A percentile compares a stretch with the other conserved stretches of the same genome.
phyloP scores from a whole-genome alignment of 257 asterid genomes.

The Jacaranda mimosifolia region DNA sequence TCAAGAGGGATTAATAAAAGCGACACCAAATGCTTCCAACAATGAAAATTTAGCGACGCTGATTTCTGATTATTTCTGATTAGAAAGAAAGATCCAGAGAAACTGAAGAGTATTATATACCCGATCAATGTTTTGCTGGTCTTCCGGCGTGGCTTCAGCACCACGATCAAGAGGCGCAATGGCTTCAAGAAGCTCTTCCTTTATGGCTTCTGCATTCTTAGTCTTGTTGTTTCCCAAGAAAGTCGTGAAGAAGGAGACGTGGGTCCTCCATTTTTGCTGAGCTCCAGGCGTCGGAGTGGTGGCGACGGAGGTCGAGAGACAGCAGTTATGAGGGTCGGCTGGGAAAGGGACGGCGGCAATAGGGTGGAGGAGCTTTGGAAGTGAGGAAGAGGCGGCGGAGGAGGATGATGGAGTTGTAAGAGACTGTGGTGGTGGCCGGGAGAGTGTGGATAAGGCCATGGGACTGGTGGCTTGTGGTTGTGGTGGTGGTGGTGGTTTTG shows the following conservation, averaged over 20 bases:
- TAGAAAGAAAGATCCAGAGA: slow-evolving; percentile 31
- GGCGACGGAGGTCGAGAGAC: slow-evolving; percentile 8
- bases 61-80: not conserved
- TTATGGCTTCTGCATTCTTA: slow-evolving; percentile 61
- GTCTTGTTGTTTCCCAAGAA: slow-evolving; percentile 56
- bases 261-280: slow-evolving; percentile 63
- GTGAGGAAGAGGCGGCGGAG: slow-evolving; percentile 25
- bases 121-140: slow-evolving; percentile 69
- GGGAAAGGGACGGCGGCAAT: slow-evolving; percentile 27
- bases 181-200: slow-evolving; percentile 84
- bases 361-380: slow-evolving; percentile 38
- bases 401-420: slow-evolving; percentile 33
- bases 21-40: not conserved
- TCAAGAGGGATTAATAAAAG: not conserved
- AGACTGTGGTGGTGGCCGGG: slow-evolving; percentile 40
- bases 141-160: slow-evolving; percentile 87
- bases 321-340: slow-evolving; percentile 15
- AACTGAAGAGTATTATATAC: slow-evolving; percentile 46
- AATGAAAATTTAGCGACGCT: too few species aligned
- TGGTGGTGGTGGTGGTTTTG: too few species aligned
- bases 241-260: slow-evolving; percentile 72
- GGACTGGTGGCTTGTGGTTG: slow-evolving; percentile 29
- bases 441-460: slow-evolving; percentile 75
- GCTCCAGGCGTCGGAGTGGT: slow-evolving; percentile 8
- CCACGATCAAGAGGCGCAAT: slow-evolving; percentile 91